Evolutionary conservation across 2,329 filamentous ascomycete genomes (phyloP).

Genomic region (Aspergillus sergii): DNA sequence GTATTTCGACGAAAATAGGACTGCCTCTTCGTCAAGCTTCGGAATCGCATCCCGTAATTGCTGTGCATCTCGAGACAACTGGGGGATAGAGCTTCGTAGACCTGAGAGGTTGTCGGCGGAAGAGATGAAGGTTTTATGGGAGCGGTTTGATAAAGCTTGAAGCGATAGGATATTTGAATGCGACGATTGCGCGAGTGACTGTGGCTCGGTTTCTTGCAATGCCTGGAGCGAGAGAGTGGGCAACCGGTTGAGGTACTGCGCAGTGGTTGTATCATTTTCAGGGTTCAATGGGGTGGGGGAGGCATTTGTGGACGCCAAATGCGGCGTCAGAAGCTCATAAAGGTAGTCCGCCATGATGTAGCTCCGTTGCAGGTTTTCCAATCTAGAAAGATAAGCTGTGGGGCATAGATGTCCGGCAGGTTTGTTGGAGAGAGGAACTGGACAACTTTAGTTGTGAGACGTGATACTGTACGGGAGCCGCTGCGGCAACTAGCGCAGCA

Average conservation of each 20-base stretch:
- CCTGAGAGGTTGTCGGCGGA: conserved; percentile 78
- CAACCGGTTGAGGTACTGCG: conserved; percentile 73
- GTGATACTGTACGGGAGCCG: conserved; percentile 26
- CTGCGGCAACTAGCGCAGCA: conserved; percentile 34
- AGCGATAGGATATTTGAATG: conserved; percentile 81
- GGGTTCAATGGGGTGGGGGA: conserved; percentile 9
- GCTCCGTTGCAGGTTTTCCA: neutral
- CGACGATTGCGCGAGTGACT: conserved; percentile 76
- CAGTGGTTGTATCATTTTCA: conserved; percentile 36
- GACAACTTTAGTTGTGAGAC: conserved; percentile 7
- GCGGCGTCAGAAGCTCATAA: conserved; percentile 70
- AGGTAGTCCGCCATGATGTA: conserved; percentile 69
- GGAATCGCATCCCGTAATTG: conserved; percentile 74
- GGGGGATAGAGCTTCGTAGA: conserved; percentile 71
- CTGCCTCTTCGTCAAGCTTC: conserved; percentile 74
- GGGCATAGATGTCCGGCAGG: neutral
- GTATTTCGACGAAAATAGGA: conserved; percentile 81
- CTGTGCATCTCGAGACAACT: conserved; percentile 65
- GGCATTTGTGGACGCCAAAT: conserved; percentile 51
- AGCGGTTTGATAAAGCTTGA: conserved; percentile 85
- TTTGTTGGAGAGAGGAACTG: conserved; percentile 7
- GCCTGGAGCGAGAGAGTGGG: conserved; percentile 74
- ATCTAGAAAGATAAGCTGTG: neutral
- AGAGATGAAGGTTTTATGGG: conserved; percentile 79
- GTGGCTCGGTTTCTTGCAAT: conserved; percentile 73